These are phyloP conservation scores for Vitis amurensis DNA, from an alignment of 164 flowering plant species.

Conservation along the genomic window DNA sequence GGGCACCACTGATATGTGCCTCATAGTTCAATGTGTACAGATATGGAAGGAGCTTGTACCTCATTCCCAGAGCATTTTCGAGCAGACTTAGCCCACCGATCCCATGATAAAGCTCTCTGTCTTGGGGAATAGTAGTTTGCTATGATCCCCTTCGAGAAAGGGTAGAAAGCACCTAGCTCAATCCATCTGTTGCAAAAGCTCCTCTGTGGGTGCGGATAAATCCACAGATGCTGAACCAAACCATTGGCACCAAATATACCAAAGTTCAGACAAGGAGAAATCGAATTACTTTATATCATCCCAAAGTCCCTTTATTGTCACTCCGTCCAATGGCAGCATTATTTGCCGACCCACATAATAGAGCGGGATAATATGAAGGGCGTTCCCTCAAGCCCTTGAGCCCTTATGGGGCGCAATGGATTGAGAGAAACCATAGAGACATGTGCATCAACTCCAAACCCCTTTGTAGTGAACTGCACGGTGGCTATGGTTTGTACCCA, in stretches of 20 bases:
- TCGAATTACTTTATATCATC: slow-evolving; percentile 61
- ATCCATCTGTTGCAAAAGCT: slow-evolving; percentile 94
- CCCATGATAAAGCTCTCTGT: slow-evolving; percentile 90
- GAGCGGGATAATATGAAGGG: slow-evolving; percentile 79
- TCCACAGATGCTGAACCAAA: slow-evolving; percentile 90
- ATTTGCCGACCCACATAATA: slow-evolving; percentile 87
- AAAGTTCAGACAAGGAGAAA: slow-evolving; percentile 75
- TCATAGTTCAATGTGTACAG: slow-evolving; percentile 78
- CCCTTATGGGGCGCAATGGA: slow-evolving; percentile 83
- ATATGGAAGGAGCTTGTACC: slow-evolving; percentile 78
- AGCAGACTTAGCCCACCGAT: slow-evolving; percentile 77
- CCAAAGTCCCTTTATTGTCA: slow-evolving; percentile 84
- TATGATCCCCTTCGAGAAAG: slow-evolving; percentile 88
- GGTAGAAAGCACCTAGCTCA: slow-evolving; percentile 89
- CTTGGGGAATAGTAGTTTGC: slow-evolving; percentile 65
- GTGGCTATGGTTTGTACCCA: slow-evolving; percentile 90
- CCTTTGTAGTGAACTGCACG: slow-evolving; percentile 88
- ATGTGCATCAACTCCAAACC: slow-evolving; percentile 86
- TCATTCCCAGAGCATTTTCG: slow-evolving; percentile 77
- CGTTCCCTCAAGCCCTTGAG: slow-evolving; percentile 61
- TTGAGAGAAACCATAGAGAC: slow-evolving; percentile 81
- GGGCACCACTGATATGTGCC: slow-evolving; percentile 75
- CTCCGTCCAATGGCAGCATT: slow-evolving; percentile 99
- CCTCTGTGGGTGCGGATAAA: slow-evolving; percentile 83
- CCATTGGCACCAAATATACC: slow-evolving; percentile 93